A percentile compares a stretch with the other conserved stretches of the same genome.
phyloP scores from a whole-genome alignment of 805 yeast species.

The Pichia scutulata region DNA sequence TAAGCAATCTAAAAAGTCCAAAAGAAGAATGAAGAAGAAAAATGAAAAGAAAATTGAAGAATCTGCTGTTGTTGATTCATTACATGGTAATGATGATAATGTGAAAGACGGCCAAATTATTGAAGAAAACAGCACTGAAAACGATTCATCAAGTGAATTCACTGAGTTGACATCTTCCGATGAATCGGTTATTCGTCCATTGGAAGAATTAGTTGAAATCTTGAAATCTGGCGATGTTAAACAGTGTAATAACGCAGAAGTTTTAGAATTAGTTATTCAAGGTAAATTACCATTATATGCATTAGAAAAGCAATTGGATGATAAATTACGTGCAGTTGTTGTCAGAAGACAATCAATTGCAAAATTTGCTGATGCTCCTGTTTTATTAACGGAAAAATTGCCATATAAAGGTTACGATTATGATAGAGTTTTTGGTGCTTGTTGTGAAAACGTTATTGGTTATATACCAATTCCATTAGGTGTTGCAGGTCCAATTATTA shows the following conservation, averaged over 20 bases:
- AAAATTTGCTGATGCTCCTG: conserved; percentile 71
- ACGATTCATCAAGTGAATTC: conserved; percentile 19
- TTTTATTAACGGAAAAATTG: conserved; percentile 58
- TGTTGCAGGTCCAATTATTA: conserved; percentile 91
- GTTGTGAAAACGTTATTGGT: conserved; percentile 98
- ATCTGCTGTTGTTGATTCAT: not conserved
- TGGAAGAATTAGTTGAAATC: conserved; percentile 55
- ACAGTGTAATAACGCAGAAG: conserved; percentile 63
- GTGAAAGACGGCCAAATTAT: conserved; percentile 30
- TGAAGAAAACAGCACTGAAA: conserved; percentile 19
- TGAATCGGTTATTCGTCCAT: conserved; percentile 31
- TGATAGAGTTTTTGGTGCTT: conserved; percentile 95
- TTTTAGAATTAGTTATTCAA: conserved; percentile 56
- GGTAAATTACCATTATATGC: conserved; percentile 91
- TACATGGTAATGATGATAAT: conserved; percentile 15
- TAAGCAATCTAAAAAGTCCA: conserved; percentile 2
- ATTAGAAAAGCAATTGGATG: conserved; percentile 82
- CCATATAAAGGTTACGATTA: conserved; percentile 85
- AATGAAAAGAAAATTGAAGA: not conserved
- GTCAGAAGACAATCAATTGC: conserved; percentile 93
- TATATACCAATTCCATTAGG: conserved; percentile 96
- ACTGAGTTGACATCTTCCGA: conserved; percentile 8
- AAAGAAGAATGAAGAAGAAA: conserved; percentile 2
- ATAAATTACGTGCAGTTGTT: conserved; percentile 85
- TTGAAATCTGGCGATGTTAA: conserved; percentile 67